Percentiles rank a stretch among this genome's conserved stretches.
Conservation (phyloP, 768 basidiomycete species). For the Boletus reticuloceps region DNA sequence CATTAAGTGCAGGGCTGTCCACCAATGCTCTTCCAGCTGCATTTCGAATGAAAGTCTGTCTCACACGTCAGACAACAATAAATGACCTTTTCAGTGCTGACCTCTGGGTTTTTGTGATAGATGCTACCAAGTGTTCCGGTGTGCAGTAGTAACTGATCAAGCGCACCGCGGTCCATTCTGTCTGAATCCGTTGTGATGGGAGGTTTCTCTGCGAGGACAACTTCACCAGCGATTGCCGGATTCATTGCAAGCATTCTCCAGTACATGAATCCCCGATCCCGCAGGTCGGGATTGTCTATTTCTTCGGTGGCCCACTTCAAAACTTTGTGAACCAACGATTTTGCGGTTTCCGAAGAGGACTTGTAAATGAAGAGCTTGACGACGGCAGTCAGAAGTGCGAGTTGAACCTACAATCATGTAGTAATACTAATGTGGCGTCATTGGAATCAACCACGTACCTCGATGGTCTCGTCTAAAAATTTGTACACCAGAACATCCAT, state of each 20-base stretch:
- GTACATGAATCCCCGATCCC: slow-evolving; percentile 99
- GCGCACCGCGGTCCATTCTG: slow-evolving; percentile 92
- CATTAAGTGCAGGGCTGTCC: slow-evolving; percentile 89
- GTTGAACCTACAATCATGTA: slow-evolving; percentile 69
- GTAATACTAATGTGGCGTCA: not conserved
- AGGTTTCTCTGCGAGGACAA: slow-evolving; percentile 92
- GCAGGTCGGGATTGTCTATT: slow-evolving; percentile 95
- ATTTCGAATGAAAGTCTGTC: slow-evolving; percentile 88
- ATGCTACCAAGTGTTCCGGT: slow-evolving; percentile 94
- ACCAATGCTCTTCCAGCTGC: slow-evolving; percentile 77
- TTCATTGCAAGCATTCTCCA: slow-evolving; percentile 97
- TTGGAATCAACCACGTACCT: slow-evolving; percentile 49
- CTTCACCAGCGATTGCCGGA: slow-evolving; percentile 81
- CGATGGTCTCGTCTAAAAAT: slow-evolving; percentile 91
- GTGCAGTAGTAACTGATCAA: slow-evolving; percentile 92
- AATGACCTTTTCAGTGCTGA: slow-evolving; percentile 27
- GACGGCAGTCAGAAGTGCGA: slow-evolving; percentile 88
- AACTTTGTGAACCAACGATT: slow-evolving; percentile 90
- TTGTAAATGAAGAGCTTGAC: slow-evolving; percentile 97
- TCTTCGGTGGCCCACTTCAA: slow-evolving; percentile 97
- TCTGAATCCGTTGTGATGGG: slow-evolving; percentile 98
- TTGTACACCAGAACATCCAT: slow-evolving; percentile 88
- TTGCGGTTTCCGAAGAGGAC: slow-evolving; percentile 74
- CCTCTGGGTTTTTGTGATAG: slow-evolving; percentile 97
- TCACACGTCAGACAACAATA: slow-evolving; percentile 11